phyloP scores from a whole-genome alignment of 306 rosid species.

The Prunus armeniaca region DNA sequence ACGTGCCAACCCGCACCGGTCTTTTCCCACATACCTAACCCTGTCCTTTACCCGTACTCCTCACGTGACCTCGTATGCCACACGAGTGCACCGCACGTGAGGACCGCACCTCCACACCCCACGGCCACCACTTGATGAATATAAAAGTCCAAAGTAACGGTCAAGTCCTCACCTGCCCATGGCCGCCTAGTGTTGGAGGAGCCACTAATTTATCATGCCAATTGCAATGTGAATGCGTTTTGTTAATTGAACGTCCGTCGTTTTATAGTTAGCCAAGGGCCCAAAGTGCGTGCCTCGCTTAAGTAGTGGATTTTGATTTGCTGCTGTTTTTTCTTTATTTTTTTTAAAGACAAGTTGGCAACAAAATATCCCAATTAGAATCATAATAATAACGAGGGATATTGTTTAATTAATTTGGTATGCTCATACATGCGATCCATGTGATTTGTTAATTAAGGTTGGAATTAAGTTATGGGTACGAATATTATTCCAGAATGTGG shows the following conservation, averaged over 20 bases:
- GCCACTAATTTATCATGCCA: neutral
- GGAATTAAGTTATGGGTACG: no score
- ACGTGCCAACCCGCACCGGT: slow-evolving; percentile 29
- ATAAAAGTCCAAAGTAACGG: neutral
- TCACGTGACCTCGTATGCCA: slow-evolving; percentile 29
- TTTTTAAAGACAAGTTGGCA: neutral
- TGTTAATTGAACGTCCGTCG: neutral
- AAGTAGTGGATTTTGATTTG: neutral
- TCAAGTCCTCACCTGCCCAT: neutral
- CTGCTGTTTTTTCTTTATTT: no score
- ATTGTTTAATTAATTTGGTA: no score
- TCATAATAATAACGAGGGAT: no score
- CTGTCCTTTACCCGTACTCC: slow-evolving; percentile 36
- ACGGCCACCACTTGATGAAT: neutral
- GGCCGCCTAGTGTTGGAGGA: neutral
- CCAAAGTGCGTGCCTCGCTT: neutral
- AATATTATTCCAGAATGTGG: neutral
- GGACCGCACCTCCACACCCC: neutral
- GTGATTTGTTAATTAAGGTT: no score
- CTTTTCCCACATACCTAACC: neutral
- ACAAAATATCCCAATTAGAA: neutral
- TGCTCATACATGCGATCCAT: no score
- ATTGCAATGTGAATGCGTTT: neutral
- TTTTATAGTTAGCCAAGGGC: neutral
- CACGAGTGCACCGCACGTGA: slow-evolving; percentile 37